Conservation (phyloP, 345 rosid species). For the Pistacia atlantica region DNA sequence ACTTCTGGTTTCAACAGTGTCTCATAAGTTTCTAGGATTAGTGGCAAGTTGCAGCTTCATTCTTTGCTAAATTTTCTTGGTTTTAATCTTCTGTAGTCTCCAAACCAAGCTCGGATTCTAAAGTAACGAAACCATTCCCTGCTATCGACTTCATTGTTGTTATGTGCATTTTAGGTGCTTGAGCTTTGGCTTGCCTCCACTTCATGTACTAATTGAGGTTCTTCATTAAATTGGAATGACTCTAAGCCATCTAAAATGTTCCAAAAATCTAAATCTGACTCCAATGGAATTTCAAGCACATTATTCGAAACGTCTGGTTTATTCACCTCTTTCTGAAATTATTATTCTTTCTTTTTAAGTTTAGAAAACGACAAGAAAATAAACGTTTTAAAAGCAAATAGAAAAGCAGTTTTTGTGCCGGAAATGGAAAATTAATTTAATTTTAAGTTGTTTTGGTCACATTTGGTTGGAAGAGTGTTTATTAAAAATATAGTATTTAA, state of each 20-base stretch:
- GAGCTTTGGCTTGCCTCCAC: slow-evolving; percentile 27
- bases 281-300: slow-evolving; percentile 46
- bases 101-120: slow-evolving; percentile 70
- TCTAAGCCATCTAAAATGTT: slow-evolving; percentile 56
- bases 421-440: too few relatives aligned
- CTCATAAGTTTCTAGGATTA: slow-evolving; percentile 1
- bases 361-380: too few relatives aligned
- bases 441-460: too few relatives aligned
- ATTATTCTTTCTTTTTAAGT: too few relatives aligned
- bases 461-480: too few relatives aligned
- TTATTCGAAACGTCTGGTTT: slow-evolving; percentile 41
- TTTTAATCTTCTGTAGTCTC: slow-evolving; percentile 34
- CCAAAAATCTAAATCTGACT: slow-evolving; percentile 71
- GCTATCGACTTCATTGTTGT: slow-evolving; percentile 39
- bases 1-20: slow-evolving; percentile 12
- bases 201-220: slow-evolving; percentile 11
- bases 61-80: slow-evolving; percentile 4
- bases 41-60: not conserved
- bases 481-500: too few relatives aligned
- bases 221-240: slow-evolving; percentile 22
- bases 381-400: too few relatives aligned
- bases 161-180: slow-evolving; percentile 20
- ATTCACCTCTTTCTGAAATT: slow-evolving; percentile 50
- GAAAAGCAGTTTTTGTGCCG: too few relatives aligned
- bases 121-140: slow-evolving; percentile 59